Percentiles rank a stretch among this genome's conserved stretches.
Conservation (phyloP, 371 early-diverging fungal genomes). For the Fennellomyces sp. region DNA sequence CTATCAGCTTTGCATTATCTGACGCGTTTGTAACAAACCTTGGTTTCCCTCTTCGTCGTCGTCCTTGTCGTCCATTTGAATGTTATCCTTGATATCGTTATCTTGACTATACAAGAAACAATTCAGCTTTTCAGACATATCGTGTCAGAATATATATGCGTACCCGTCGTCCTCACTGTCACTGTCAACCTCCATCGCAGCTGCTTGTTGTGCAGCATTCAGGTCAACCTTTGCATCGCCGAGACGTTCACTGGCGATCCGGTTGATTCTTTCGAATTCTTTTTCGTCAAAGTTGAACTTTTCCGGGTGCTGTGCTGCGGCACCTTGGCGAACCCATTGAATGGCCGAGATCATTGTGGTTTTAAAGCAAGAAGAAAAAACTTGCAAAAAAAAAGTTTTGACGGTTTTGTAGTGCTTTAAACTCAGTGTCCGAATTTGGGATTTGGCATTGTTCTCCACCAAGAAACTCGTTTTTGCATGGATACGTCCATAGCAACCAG, state of each 20-base stretch:
- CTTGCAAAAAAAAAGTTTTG: constrained; percentile 1
- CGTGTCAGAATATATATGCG: background rate
- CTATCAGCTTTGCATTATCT: background rate
- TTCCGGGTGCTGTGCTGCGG: constrained; percentile 76
- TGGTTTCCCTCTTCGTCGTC: background rate
- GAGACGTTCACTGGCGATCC: constrained; percentile 70
- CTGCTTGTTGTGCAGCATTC: constrained; percentile 48
- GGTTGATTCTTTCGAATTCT: constrained; percentile 81
- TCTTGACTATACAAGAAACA: background rate
- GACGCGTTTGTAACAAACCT: background rate
- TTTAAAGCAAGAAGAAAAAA: background rate
- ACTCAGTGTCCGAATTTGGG: no score
- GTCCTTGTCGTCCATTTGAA: background rate
- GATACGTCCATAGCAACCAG: no score
- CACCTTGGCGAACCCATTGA: constrained; percentile 91
- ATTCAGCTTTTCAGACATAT: background rate
- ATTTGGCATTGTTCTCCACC: no score
- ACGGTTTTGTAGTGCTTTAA: no score
- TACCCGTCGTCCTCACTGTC: constrained; percentile 12
- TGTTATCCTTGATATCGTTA: background rate
- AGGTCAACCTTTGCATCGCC: constrained; percentile 74
- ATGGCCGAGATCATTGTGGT: constrained; percentile 74
- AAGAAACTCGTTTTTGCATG: no score
- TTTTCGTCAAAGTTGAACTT: constrained; percentile 83
- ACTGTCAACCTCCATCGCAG: constrained; percentile 36